These are phyloP conservation scores for Candida tibetensis DNA, from an alignment of 805 yeast species.

Conservation along the genomic window DNA sequence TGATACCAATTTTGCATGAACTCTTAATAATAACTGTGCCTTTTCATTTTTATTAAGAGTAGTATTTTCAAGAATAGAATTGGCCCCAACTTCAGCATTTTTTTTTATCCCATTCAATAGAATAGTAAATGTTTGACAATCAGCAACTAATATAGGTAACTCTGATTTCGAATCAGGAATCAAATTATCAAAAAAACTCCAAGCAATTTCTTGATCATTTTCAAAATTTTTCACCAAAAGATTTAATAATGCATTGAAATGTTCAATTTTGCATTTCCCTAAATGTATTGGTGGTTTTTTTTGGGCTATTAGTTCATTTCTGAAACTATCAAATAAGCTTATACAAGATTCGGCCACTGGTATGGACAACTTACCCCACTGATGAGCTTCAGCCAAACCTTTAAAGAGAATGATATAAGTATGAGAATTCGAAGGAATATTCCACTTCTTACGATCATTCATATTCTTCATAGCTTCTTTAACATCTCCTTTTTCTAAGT, in stretches of 20 bases:
- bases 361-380: slow-evolving; percentile 31
- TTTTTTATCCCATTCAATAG: slow-evolving; percentile 34
- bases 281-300: slow-evolving; percentile 18
- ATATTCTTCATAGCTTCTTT: slow-evolving; percentile 50
- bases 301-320: background rate
- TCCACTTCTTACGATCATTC: slow-evolving; percentile 61
- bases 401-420: slow-evolving; percentile 34
- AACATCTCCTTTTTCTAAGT: slow-evolving; percentile 40
- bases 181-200: slow-evolving; percentile 35
- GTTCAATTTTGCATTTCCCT: slow-evolving; percentile 20
- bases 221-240: slow-evolving; percentile 32
- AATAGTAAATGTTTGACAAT: slow-evolving; percentile 38
- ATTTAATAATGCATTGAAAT: slow-evolving; percentile 38
- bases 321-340: slow-evolving; percentile 19
- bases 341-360: slow-evolving; percentile 19
- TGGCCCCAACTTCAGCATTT: slow-evolving; percentile 15
- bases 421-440: slow-evolving; percentile 50
- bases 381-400: slow-evolving; percentile 31
- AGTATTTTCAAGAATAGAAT: slow-evolving; percentile 12
- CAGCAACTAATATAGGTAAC: slow-evolving; percentile 20
- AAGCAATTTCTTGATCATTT: slow-evolving; percentile 32
- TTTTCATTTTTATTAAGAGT: slow-evolving; percentile 18
- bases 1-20: slow-evolving; percentile 26
- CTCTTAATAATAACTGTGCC: slow-evolving; percentile 20
- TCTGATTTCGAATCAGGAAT: slow-evolving; percentile 11